Base-by-base conservation (phyloP, 2,329 filamentous ascomycete species). In the Penicillium aurantiogriseum region DNA sequence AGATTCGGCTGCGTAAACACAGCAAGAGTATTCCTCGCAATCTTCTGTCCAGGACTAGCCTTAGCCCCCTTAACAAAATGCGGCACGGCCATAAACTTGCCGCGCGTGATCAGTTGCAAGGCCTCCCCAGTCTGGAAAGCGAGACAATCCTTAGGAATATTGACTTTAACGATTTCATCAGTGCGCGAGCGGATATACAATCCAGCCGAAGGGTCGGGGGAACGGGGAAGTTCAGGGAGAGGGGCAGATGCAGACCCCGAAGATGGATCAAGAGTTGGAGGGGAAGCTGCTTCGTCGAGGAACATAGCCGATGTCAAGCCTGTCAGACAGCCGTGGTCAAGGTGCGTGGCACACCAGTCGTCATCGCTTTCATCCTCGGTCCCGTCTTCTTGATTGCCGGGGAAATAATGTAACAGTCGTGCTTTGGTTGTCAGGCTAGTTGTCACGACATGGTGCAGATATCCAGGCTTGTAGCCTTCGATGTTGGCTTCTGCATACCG, bases 1-100 rank as follows among this genome's bases (percentile, higher is more conserved):
- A 97, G 75, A 77, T 97, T 96, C 25, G 94, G 94, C 82, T 99
- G 94, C 57, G 93, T 99, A 71, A 97, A 99, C 10, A 97, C 92
- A 0, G 94, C 94, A 64, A 99, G 77, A 10, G 94, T 99, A 77
- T 97, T 97, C 58, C 89, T 80, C 29, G 89, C 89, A 58, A 92
- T 82, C 29, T 79, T 77, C 35, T 56, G 45, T 5, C 57, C 57
- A 2, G 78, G 79, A 15, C 76, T 78, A 56, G 80, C 72, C 63
- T 84, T 81, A 5, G 89, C 87, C 0, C 92, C 93, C 63, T 88
- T 83, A 9, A 99, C 94, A 74, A 96, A 97, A 79, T 99, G 94
- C 64, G 94, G 93, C 59, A 97, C 94, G 1, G 94, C 94, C 76
- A 89, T 91, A 80, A 99, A 96, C 69, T 85, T 87, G 10, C 94